Percentiles rank a stretch among this genome's conserved stretches.
These are phyloP conservation scores for Myrica gale DNA, from an alignment of 306 rosid species.

Conservation along the genomic window DNA sequence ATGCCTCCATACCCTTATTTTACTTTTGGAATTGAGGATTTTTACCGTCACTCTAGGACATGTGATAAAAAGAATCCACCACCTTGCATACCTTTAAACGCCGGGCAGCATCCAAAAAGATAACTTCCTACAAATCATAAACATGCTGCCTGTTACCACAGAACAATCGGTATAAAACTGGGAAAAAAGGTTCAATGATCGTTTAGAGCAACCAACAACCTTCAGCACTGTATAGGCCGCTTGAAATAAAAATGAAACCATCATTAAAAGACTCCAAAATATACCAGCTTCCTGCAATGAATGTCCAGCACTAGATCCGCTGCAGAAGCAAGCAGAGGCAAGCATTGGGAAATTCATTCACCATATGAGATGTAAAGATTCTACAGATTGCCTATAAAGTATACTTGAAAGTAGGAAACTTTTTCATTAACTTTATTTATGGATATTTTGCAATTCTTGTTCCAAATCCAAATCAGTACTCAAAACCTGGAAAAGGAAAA, in stretches of 20 bases:
- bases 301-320: constrained; percentile 80
- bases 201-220: constrained; percentile 44
- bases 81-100: constrained; percentile 53
- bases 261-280: constrained; percentile 90
- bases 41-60: constrained; percentile 2
- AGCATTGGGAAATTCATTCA: constrained; percentile 11
- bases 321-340: constrained; percentile 36
- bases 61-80: constrained; percentile 12
- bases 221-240: constrained; percentile 83
- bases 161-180: constrained; percentile 21
- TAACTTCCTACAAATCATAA: constrained; percentile 58
- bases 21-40: constrained; percentile 6
- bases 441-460: constrained; percentile 3
- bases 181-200: constrained; percentile 17
- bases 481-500: background rate
- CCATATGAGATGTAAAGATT: background rate
- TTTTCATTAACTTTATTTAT: background rate
- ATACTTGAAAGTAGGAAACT: background rate
- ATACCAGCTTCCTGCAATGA: constrained; percentile 76
- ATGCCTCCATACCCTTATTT: too few species aligned
- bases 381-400: background rate
- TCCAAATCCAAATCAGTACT: background rate
- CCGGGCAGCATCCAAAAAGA: constrained; percentile 59
- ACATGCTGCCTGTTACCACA: constrained; percentile 32
- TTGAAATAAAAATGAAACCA: constrained; percentile 78